Evolutionary conservation across 352 stramenopile species (phyloP), one percentile per base, ranked within the genome.

Genomic region (Pythium monospermum): DNA sequence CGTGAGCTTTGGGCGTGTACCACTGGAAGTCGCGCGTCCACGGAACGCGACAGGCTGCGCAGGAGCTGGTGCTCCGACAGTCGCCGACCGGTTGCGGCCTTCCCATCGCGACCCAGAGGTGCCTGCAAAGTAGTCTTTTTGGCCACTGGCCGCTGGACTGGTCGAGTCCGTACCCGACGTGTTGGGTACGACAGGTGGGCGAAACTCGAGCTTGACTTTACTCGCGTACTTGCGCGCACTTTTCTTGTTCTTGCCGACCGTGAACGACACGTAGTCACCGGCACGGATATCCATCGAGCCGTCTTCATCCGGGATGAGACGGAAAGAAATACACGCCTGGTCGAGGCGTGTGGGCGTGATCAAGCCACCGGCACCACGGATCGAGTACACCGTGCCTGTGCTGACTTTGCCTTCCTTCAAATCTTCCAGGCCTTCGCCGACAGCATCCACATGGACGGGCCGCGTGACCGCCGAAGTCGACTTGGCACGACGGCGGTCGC

Each of bases 201-300:
- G 83, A 59, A 91, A 94, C 69, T 94, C 83, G 51, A 94, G 64
- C 68, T 91, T 91, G 52, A 94, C 83, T 47, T 94, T 94, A 42
- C 76, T 90, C 33, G 83, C 83, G 51, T 94, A 94, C 55, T 94
- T 94, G 49, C 83, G 83, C 18, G 80, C 83, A 26, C 80, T 91
- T 66, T 94, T 94, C 56, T 94, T 94, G 73, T 94, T 94, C 69
- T 94, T 94, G 26, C 83, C 83, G 25, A 94, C 83, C 0, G 83
- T 94, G 59, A 94, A 94, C 15, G 80, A 91, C 49, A 94, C 83
- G 39, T 94, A 94, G 59, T 94, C 83, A 37, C 83, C 83, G 36
- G 87, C 78, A 38, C 73, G 65, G 43, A 94, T 94, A 50, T 94
- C 83, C 27, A 94, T 73, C 49, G 84, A 87, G 33, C 83, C 83